phyloP scores from a whole-genome alignment of 2,329 filamentous ascomycete genomes.

The Paramyrothecium sp. region DNA sequence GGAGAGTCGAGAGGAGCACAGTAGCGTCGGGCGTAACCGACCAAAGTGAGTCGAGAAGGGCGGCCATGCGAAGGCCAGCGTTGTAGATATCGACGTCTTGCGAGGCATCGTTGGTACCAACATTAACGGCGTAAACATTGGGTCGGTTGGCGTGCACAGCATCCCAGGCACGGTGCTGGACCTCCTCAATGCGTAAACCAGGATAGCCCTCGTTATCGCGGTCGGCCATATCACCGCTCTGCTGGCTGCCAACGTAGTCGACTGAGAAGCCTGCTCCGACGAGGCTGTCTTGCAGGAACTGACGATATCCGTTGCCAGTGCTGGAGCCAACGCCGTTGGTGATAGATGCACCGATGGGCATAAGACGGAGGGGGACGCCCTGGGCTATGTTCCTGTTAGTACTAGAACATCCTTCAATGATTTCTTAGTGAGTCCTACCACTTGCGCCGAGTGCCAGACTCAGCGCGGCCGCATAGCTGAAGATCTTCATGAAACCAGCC shows the following conservation, averaged over 20 bases:
- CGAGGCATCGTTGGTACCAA: conserved; percentile 37
- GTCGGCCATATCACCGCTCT: conserved; percentile 31
- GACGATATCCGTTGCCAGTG: conserved; percentile 34
- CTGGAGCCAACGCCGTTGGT: conserved; percentile 29
- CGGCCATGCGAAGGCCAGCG: conserved; percentile 22
- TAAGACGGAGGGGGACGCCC: conserved; percentile 18
- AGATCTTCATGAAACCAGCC: neutral
- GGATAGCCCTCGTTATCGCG: conserved; percentile 36
- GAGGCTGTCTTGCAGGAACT: conserved; percentile 31
- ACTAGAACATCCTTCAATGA: neutral
- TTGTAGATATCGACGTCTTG: conserved; percentile 24
- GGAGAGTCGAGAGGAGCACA: conserved; percentile 23
- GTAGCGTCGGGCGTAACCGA: conserved; percentile 24
- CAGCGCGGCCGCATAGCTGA: neutral
- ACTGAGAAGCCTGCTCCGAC: conserved; percentile 23
- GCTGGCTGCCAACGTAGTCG: conserved; percentile 35
- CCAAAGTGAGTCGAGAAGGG: conserved; percentile 28
- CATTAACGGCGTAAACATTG: conserved; percentile 35
- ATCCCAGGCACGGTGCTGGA: conserved; percentile 25
- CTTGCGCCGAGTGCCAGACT: neutral
- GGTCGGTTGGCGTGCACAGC: conserved; percentile 26
- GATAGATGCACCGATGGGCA: conserved; percentile 37
- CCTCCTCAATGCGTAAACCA: conserved; percentile 29
- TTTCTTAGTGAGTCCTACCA: neutral
- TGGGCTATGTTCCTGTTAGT: neutral